Percentiles rank a stretch among this genome's conserved stretches.
phyloP scores from a whole-genome alignment of 108 stramenopile genomes.

The Skeletonema marinoi region DNA sequence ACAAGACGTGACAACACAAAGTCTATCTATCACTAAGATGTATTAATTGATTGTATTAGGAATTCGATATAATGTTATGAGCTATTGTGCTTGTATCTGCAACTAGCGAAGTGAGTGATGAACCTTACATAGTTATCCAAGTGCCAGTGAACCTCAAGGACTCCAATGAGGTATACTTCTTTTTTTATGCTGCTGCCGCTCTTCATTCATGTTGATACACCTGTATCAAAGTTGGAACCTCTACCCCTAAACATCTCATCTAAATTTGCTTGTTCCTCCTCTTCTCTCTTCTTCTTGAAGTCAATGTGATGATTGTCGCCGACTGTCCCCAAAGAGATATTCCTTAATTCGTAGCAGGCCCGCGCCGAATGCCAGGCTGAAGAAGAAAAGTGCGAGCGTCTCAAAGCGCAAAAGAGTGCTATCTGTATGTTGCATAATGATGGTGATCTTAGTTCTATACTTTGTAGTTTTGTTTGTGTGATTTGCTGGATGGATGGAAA shows the following conservation, averaged over 20 bases:
- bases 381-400: not conserved
- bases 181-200: not conserved
- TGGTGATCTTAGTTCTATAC: not conserved
- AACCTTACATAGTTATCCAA: too few species aligned
- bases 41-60: too few species aligned
- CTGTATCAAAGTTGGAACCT: not conserved
- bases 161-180: not conserved
- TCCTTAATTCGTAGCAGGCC: not conserved
- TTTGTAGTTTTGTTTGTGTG: not conserved
- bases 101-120: too few species aligned
- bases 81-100: too few species aligned
- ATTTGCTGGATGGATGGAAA: too few species aligned
- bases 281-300: constrained; percentile 3
- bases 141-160: too few species aligned
- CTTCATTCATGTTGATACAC: not conserved
- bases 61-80: too few species aligned
- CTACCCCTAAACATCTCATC: not conserved
- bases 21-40: too few species aligned
- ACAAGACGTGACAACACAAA: too few species aligned
- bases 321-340: not conserved
- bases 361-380: not conserved
- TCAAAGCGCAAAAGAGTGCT: not conserved
- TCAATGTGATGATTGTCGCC: not conserved
- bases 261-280: constrained; percentile 3
- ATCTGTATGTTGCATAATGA: constrained; percentile 1